phyloP scores from a whole-genome alignment of 2,329 filamentous ascomycete species.

The Septoria petroselini region DNA sequence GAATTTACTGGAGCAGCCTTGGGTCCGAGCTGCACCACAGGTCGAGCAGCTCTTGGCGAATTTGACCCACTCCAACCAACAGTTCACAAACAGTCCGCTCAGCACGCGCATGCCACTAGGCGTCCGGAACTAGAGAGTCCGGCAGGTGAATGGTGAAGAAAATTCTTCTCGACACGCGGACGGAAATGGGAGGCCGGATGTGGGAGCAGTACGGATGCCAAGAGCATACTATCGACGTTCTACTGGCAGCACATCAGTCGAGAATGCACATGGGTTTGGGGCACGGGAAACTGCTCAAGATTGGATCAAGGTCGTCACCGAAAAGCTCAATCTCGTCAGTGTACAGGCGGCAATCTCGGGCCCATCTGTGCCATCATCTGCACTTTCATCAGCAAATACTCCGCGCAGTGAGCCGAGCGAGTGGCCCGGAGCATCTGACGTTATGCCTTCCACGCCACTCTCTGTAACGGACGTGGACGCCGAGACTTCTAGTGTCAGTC shows the following conservation, averaged over 20 bases:
- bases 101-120: constrained; percentile 21
- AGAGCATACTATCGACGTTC: not conserved
- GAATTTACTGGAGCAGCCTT: constrained; percentile 87
- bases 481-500: not conserved
- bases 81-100: constrained; percentile 33
- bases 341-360: too few species aligned
- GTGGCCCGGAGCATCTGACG: too few species aligned
- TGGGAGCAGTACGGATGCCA: not conserved
- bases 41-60: constrained; percentile 48
- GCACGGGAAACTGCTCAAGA: too few species aligned
- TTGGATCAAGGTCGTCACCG: too few species aligned
- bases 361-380: too few species aligned
- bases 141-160: constrained; percentile 2
- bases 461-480: not conserved
- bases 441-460: too few species aligned
- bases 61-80: constrained; percentile 5
- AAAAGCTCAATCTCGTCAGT: too few species aligned
- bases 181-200: not conserved
- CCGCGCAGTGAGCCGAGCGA: too few species aligned
- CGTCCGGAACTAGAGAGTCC: constrained; percentile 13
- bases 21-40: constrained; percentile 85
- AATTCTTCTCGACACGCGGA: too few species aligned
- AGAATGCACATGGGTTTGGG: too few species aligned
- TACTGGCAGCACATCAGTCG: too few species aligned
- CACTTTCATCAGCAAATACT: too few species aligned